phyloP scores from a whole-genome alignment of 768 basidiomycete species.

The Trametes punicea region DNA sequence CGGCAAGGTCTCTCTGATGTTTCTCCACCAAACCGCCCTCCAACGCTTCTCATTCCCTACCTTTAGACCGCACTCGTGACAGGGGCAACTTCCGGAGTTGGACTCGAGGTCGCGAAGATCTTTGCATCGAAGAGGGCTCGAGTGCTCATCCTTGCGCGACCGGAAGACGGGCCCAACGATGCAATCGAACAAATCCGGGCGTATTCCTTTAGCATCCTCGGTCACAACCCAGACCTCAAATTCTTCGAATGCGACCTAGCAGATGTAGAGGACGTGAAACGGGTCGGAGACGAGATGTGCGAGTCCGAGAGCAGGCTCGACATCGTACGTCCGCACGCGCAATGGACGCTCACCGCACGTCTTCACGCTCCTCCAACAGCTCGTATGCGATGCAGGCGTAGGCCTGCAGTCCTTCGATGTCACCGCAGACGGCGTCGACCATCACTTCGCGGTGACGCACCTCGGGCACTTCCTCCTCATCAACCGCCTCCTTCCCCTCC shows the following conservation, averaged over 20 bases:
- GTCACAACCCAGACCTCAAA: slow-evolving; percentile 18
- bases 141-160: slow-evolving; percentile 27
- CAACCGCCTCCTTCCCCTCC: slow-evolving; percentile 40
- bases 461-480: slow-evolving; percentile 41
- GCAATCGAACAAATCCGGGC: slow-evolving; percentile 26
- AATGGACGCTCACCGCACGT: too few relatives aligned
- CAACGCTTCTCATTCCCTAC: not conserved
- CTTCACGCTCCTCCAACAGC: too few relatives aligned
- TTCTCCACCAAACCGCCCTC: not conserved
- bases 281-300: slow-evolving; percentile 27
- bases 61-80: slow-evolving; percentile 31
- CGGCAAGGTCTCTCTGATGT: slow-evolving; percentile 4
- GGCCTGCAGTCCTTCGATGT: slow-evolving; percentile 27
- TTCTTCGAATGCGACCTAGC: slow-evolving; percentile 31
- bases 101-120: slow-evolving; percentile 30
- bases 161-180: slow-evolving; percentile 25
- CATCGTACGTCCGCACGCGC: slow-evolving; percentile 22
- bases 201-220: not conserved
- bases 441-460: slow-evolving; percentile 34
- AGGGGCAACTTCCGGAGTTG: slow-evolving; percentile 31
- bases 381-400: slow-evolving; percentile 31
- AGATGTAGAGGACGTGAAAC: slow-evolving; percentile 25
- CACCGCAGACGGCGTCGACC: slow-evolving; percentile 27
- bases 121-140: slow-evolving; percentile 30
- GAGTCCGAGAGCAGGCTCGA: slow-evolving; percentile 23